Evolutionary conservation across 169 alveolate species (phyloP).

Genomic region (Babesia divergens): DNA sequence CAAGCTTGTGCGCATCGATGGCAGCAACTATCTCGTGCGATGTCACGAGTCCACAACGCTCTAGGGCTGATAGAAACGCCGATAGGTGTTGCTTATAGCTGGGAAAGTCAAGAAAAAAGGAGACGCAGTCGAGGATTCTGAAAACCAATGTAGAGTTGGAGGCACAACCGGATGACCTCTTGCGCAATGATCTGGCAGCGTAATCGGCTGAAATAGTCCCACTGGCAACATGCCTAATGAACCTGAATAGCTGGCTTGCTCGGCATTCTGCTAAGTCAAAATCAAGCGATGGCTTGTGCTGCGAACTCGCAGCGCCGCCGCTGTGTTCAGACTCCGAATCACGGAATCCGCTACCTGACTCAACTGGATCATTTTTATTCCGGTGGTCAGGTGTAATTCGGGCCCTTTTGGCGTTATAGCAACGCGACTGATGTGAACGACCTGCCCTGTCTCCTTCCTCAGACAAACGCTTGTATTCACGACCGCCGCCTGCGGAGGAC

Average conservation of each 20-base stretch:
- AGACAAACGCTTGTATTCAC: neutral
- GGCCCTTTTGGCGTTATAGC: neutral
- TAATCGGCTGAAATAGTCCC: conserved; percentile 17
- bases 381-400: neutral
- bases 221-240: conserved; percentile 28
- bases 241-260: neutral
- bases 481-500: neutral
- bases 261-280: neutral
- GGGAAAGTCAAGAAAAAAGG: conserved; percentile 26
- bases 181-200: conserved; percentile 30
- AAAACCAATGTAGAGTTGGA: conserved; percentile 36
- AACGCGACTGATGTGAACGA: neutral
- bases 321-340: neutral
- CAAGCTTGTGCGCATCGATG: conserved; percentile 61
- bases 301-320: neutral
- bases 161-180: neutral
- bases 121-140: conserved; percentile 36
- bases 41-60: conserved; percentile 33
- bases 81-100: conserved; percentile 4
- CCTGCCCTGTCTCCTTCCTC: conserved; percentile 15
- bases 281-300: neutral
- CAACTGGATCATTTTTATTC: neutral
- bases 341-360: neutral
- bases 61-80: conserved; percentile 20
- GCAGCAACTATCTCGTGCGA: conserved; percentile 49